Evolutionary conservation across 495 filamentous ascomycete species (phyloP), one percentile per base, ranked within the genome.

Genomic region (Hypoxylon intermedium): DNA sequence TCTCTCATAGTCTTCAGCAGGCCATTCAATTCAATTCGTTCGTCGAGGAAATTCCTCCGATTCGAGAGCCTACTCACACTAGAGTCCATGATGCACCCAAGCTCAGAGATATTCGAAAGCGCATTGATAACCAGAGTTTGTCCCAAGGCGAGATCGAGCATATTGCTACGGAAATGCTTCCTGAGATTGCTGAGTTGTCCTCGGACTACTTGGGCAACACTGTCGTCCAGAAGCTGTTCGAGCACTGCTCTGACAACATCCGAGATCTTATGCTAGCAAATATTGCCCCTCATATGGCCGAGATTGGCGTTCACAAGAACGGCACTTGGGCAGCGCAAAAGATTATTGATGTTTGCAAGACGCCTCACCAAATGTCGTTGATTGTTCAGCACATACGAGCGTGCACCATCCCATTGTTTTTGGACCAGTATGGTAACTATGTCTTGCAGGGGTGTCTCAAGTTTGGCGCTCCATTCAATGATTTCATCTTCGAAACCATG

Each of bases 251-350:
- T 0, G 94, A 98, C 67, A 74, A 83, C 11, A 85, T 92, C 41
- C 92, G 95, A 67, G 91, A 97, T 75, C 85, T 88, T 34, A 98
- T 98, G 95, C 82, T 98, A 28, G 71, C 75, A 6, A 86, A 95
- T 67, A 93, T 98, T 59, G 82, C 90, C 9, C 93, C 92, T 50
- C 93, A 97, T 72, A 83, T 98, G 67, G 92, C 92, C 13, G 93
- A 98, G 72, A 97, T 98, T 73, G 94, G 94, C 50, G 86, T 97
- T 31, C 94, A 98, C 81, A 98, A 98, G 81, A 98, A 98, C 65
- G 94, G 94, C 36, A 98, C 94, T 4, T 98, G 94, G 94, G 94
- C 94, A 53, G 94, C 93, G 0, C 94, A 98, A 75, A 98, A 98
- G 83, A 98, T 98, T 65, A 97, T 98, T 61, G 94, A 98, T 73